phyloP scores from a whole-genome alignment of 2,329 filamentous ascomycete genomes.

The Cercospora sp. region DNA sequence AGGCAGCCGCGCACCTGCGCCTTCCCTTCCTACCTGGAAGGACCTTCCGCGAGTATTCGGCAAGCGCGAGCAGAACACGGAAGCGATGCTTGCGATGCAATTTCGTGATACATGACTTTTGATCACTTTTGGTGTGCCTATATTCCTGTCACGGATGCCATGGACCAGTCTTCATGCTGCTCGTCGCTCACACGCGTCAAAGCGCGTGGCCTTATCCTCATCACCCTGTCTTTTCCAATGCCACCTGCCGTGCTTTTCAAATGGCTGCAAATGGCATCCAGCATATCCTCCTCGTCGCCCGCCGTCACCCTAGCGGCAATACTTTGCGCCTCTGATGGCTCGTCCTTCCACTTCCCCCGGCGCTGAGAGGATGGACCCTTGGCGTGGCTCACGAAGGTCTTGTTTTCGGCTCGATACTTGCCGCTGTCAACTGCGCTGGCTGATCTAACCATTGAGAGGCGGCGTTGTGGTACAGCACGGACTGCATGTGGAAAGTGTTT shows the following conservation, averaged over 20 bases:
- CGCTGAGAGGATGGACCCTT: background rate
- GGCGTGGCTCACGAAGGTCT: background rate
- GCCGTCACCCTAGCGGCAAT: background rate
- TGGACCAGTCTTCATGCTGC: background rate
- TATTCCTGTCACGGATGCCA: background rate
- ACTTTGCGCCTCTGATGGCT: background rate
- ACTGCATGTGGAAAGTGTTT: background rate
- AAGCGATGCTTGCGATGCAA: background rate
- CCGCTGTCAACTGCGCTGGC: background rate
- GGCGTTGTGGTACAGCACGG: background rate
- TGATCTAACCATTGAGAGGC: background rate
- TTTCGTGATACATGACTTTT: background rate
- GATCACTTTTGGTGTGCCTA: background rate
- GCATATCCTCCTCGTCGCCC: background rate
- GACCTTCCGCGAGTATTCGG: background rate
- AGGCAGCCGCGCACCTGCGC: background rate
- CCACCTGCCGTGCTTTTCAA: background rate
- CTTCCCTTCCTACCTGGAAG: background rate
- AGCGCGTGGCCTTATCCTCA: background rate
- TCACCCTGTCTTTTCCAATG: background rate
- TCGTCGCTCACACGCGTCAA: background rate
- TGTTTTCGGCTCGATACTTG: background rate
- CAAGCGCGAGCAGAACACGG: background rate
- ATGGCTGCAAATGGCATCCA: background rate
- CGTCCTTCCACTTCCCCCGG: background rate